These are phyloP conservation scores for Yarrowia hollandica DNA, from an alignment of 805 yeast species.

Conservation along the genomic window DNA sequence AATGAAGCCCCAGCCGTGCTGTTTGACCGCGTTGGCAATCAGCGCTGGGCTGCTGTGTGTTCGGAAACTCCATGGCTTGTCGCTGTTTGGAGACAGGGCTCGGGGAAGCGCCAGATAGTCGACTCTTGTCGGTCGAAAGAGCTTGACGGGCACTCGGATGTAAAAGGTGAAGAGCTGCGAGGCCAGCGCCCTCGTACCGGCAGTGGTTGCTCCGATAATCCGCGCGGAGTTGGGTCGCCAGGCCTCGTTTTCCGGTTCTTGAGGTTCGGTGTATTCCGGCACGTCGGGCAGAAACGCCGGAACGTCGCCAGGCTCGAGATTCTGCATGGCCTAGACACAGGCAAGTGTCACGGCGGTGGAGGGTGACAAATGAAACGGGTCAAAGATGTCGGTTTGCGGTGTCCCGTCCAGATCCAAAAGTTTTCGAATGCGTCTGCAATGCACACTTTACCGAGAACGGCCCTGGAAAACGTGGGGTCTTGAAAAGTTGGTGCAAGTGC, in stretches of 20 bases:
- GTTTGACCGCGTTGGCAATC: constrained; percentile 64
- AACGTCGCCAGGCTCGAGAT: constrained; percentile 20
- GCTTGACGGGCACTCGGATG: constrained; percentile 75
- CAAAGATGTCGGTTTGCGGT: no score
- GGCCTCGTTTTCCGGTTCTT: constrained; percentile 10
- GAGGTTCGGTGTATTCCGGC: neutral
- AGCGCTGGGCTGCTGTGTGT: constrained; percentile 82
- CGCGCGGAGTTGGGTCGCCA: constrained; percentile 29
- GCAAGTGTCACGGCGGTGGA: neutral
- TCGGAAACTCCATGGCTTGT: constrained; percentile 46
- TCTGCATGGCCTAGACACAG: constrained; percentile 9
- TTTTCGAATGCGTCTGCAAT: constrained; percentile 1
- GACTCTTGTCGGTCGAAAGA: constrained; percentile 86
- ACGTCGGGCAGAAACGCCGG: constrained; percentile 13
- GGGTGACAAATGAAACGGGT: no score
- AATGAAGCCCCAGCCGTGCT: constrained; percentile 82
- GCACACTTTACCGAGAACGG: constrained; percentile 6
- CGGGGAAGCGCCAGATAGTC: constrained; percentile 50
- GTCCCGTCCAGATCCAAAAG: constrained; percentile 7
- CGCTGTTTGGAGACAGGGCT: constrained; percentile 40
- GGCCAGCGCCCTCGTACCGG: constrained; percentile 82
- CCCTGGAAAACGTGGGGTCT: neutral
- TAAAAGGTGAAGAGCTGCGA: constrained; percentile 77
- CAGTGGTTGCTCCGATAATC: constrained; percentile 76
- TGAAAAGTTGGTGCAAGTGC: no score